Base-by-base conservation (phyloP, 78 protist species). In the Dictyostelium intermedium region DNA sequence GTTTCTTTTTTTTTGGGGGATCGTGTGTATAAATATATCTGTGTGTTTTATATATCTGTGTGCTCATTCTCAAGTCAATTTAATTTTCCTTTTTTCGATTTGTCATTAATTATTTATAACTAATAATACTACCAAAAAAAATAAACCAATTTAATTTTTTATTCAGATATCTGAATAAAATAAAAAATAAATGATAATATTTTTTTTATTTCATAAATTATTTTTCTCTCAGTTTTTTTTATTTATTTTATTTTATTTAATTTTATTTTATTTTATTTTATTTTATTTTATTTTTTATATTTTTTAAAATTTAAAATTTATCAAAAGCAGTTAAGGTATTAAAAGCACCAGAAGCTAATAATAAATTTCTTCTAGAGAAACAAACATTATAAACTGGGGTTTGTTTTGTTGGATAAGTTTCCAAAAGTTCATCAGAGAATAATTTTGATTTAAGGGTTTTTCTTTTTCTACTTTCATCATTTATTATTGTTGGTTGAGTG, bases 281-380 rank as follows among this genome's bases (percentile, higher is more conserved):
- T 39, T 39, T 39, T 39, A 34, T 14, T 72, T 72, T 77, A 41
- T 72, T 72, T 0, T 72, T 34, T 32, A 5, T 72, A 34, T 34
- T 34, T 72, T 18, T 72, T 14, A n/a, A n/a, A n/a, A n/a, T 72
- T 72, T 77, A 77, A 77, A 77, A 82, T 56, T 30, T 35, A 82
- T 82, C 86, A 60, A 82, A 82, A n/a, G 86, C 61, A 82, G 86
- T 85, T 70, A 34, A 73, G 35, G 63, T 72, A 73, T 32, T 69
- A 53, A 93, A 97, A 10, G 96, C 89, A 23, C 98, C 98, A 8
- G 97, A 93, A 14, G 98, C 95, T 23, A 97, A 37, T 23, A 97
- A 93, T 35, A 96, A 69, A 82, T 97, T 97, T 56, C 95, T 70
- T 70, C 91, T 78, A 8, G 97, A 96, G 72, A 97, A 97, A 14